These are phyloP conservation scores for Chaetomium fimeti DNA, from an alignment of 495 filamentous ascomycete species.

Conservation along the genomic window DNA sequence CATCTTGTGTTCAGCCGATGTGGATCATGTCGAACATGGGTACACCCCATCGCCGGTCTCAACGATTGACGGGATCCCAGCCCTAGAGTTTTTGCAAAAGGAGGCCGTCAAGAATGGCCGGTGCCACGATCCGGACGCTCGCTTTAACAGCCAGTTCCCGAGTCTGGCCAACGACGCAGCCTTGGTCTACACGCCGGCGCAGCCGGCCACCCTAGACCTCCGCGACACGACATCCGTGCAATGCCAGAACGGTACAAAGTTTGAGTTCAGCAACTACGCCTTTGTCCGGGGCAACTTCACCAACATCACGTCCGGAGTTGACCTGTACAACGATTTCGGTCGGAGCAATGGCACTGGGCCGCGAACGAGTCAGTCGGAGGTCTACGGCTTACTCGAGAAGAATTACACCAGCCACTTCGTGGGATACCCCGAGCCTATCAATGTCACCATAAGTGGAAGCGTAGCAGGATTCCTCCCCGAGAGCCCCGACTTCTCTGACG, in stretches of 20 bases:
- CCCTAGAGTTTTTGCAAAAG: conserved; percentile 18
- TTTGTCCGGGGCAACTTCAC: conserved; percentile 25
- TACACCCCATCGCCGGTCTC: conserved; percentile 29
- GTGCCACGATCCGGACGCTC: conserved; percentile 38
- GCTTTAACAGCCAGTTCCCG: conserved; percentile 30
- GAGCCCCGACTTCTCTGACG: neutral
- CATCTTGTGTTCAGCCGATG: conserved; percentile 16
- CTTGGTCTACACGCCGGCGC: neutral
- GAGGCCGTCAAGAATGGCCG: neutral
- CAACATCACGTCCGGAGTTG: conserved; percentile 19
- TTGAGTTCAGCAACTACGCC: conserved; percentile 17
- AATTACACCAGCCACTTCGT: conserved; percentile 11
- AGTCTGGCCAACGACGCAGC: conserved; percentile 14
- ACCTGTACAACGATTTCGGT: conserved; percentile 20
- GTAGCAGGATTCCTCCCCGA: conserved; percentile 15
- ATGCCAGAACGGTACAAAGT: conserved; percentile 23
- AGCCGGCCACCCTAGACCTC: conserved; percentile 1
- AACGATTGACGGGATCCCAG: conserved; percentile 24
- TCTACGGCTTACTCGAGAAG: neutral
- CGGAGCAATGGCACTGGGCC: conserved; percentile 2
- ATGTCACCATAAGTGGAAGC: neutral
- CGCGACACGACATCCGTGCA: conserved; percentile 22
- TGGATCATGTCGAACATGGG: conserved; percentile 13
- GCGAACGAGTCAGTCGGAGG: neutral
- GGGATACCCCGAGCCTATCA: conserved; percentile 20